A percentile compares a stretch with the other conserved stretches of the same genome.
These are phyloP conservation scores for Talaromyces wortmannii DNA, from an alignment of 495 filamentous ascomycete species.

Conservation along the genomic window DNA sequence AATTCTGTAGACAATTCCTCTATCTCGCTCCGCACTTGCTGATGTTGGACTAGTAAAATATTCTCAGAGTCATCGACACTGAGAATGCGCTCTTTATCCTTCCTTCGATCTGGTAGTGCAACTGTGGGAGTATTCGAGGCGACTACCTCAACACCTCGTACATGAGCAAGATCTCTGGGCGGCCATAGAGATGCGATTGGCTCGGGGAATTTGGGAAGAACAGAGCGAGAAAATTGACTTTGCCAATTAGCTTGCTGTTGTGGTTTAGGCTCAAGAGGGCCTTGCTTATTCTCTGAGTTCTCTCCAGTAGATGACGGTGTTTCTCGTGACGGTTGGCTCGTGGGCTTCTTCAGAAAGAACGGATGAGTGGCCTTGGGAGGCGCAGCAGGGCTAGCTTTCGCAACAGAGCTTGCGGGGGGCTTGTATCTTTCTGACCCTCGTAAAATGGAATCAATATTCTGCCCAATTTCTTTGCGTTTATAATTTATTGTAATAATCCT, in stretches of 20 bases:
- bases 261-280: not conserved
- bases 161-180: conserved; percentile 53
- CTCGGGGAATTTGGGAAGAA: conserved; percentile 49
- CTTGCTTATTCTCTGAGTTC: not conserved
- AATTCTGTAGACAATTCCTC: not conserved
- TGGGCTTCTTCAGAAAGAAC: conserved; percentile 57
- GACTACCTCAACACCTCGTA: conserved; percentile 17
- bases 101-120: conserved; percentile 16
- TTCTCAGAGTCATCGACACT: conserved; percentile 27
- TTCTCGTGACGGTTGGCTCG: not conserved
- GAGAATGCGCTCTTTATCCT: conserved; percentile 28
- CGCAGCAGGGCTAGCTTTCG: conserved; percentile 11
- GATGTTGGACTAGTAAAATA: conserved; percentile 12
- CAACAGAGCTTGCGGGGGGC: not conserved
- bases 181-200: conserved; percentile 64
- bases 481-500: conserved; percentile 44
- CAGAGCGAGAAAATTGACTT: conserved; percentile 10
- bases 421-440: conserved; percentile 12
- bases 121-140: not conserved
- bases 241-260: not conserved
- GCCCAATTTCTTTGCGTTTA: conserved; percentile 21
- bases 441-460: conserved; percentile 47
- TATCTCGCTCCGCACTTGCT: not conserved
- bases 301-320: not conserved
- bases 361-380: conserved; percentile 67